Evolutionary conservation across 2,329 filamentous ascomycete genomes (phyloP).

Genomic region (Lasiodiplodia hormozganensis): DNA sequence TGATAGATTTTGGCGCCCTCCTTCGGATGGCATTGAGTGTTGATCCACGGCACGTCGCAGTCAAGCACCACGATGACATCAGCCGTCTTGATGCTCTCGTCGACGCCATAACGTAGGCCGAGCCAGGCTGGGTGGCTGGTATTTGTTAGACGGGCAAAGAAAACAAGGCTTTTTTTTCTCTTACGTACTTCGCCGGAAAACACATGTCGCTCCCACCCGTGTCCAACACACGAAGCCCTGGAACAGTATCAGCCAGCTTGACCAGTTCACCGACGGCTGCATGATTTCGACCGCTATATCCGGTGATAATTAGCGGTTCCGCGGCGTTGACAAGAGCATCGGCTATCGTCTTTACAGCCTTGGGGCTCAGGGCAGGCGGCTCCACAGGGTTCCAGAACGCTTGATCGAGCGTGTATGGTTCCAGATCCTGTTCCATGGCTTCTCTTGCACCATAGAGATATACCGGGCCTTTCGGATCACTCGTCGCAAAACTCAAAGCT

Average conservation of each 20-base stretch:
- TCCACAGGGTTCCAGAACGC: slow-evolving; percentile 74
- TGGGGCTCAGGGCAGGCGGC: slow-evolving; percentile 65
- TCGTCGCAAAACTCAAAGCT: slow-evolving; percentile 80
- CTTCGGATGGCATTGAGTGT: slow-evolving; percentile 71
- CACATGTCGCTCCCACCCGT: slow-evolving; percentile 82
- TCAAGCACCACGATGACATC: slow-evolving; percentile 87
- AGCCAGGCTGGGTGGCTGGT: slow-evolving; percentile 62
- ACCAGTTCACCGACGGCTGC: slow-evolving; percentile 67
- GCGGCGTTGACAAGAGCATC: slow-evolving; percentile 69
- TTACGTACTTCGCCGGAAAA: slow-evolving; percentile 62
- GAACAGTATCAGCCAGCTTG: slow-evolving; percentile 70
- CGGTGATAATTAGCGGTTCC: slow-evolving; percentile 73
- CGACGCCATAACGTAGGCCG: slow-evolving; percentile 74
- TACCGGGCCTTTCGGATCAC: slow-evolving; percentile 78
- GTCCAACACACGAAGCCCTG: slow-evolving; percentile 74
- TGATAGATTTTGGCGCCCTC: slow-evolving; percentile 66
- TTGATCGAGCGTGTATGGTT: slow-evolving; percentile 65
- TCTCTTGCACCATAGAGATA: slow-evolving; percentile 81
- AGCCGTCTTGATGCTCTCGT: slow-evolving; percentile 75
- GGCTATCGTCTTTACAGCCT: slow-evolving; percentile 65
- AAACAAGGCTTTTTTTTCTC: too few species aligned
- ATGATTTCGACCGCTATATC: slow-evolving; percentile 75
- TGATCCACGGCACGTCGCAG: slow-evolving; percentile 93
- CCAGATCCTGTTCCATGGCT: slow-evolving; percentile 82
- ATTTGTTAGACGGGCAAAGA: neutral